A percentile compares a stretch with the other conserved stretches of the same genome.
Conservation (phyloP, 805 yeast genomes). For the Suhomyces sp. region DNA sequence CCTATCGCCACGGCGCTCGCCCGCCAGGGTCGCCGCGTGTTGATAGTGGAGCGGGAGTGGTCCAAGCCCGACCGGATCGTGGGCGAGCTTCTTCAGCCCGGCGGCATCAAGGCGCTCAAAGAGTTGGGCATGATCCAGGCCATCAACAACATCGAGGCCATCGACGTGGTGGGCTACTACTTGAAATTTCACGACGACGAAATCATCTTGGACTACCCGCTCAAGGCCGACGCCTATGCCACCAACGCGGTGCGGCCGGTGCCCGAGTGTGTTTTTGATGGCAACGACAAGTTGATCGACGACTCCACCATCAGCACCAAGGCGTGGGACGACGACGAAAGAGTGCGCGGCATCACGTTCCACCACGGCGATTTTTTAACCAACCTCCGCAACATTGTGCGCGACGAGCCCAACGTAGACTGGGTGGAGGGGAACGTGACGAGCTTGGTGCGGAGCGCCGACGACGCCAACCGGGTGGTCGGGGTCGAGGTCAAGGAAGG, state of each 20-base stretch:
- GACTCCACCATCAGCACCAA: slow-evolving; percentile 47
- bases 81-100: slow-evolving; percentile 96
- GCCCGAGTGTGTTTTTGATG: slow-evolving; percentile 52
- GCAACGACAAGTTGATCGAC: slow-evolving; percentile 50
- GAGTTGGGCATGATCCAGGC: slow-evolving; percentile 82
- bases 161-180: slow-evolving; percentile 75
- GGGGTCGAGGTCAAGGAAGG: slow-evolving; percentile 67
- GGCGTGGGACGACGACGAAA: slow-evolving; percentile 58
- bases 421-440: slow-evolving; percentile 82
- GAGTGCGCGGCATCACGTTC: slow-evolving; percentile 76
- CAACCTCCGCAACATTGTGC: slow-evolving; percentile 72
- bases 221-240: slow-evolving; percentile 44
- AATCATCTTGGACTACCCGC: slow-evolving; percentile 69
- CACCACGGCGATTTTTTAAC: slow-evolving; percentile 87
- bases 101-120: slow-evolving; percentile 81
- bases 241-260: slow-evolving; percentile 47
- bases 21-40: slow-evolving; percentile 80
- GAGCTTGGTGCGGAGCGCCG: slow-evolving; percentile 53
- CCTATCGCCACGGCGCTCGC: slow-evolving; percentile 88
- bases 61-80: slow-evolving; percentile 91
- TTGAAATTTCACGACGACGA: slow-evolving; percentile 60
- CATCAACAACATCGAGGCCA: slow-evolving; percentile 72
- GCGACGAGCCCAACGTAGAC: slow-evolving; percentile 68
- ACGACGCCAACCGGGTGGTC: slow-evolving; percentile 46
- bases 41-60: slow-evolving; percentile 86